Conservation (phyloP, 495 filamentous ascomycete genomes). For the Physcia stellaris region DNA sequence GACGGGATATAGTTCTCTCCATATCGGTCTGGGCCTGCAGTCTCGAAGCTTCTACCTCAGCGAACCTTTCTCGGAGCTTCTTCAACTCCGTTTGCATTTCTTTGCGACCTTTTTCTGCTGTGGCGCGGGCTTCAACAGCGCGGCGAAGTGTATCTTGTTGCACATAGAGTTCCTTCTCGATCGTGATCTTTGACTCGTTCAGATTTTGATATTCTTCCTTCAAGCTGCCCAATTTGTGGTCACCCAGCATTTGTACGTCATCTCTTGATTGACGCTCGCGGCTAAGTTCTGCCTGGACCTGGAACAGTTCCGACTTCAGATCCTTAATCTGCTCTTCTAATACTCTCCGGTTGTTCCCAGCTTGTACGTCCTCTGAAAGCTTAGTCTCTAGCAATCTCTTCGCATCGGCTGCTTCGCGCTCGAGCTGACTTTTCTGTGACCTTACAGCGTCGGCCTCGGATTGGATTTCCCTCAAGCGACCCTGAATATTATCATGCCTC, state of each 20-base stretch:
- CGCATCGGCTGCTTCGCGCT: slow-evolving; percentile 80
- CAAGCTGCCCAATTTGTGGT: slow-evolving; percentile 72
- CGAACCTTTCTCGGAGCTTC: slow-evolving; percentile 66
- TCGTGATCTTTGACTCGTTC: slow-evolving; percentile 90
- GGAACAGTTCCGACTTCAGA: slow-evolving; percentile 70
- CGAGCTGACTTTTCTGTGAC: slow-evolving; percentile 66
- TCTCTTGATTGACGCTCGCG: slow-evolving; percentile 90
- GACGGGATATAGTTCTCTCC: slow-evolving; percentile 63
- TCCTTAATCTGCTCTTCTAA: slow-evolving; percentile 80
- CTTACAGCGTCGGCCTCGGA: slow-evolving; percentile 78
- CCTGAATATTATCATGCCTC: slow-evolving; percentile 70
- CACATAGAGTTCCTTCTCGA: slow-evolving; percentile 97
- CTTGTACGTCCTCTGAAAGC: slow-evolving; percentile 78
- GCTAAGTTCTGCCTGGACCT: slow-evolving; percentile 77
- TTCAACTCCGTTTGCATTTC: slow-evolving; percentile 78
- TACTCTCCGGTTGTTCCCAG: slow-evolving; percentile 69
- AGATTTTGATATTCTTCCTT: slow-evolving; percentile 76
- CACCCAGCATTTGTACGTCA: slow-evolving; percentile 81
- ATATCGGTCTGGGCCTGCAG: slow-evolving; percentile 66
- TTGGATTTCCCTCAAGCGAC: slow-evolving; percentile 67
- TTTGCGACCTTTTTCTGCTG: slow-evolving; percentile 75
- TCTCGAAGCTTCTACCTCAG: slow-evolving; percentile 71
- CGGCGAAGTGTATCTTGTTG: slow-evolving; percentile 89
- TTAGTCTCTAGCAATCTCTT: slow-evolving; percentile 76
- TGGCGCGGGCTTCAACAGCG: slow-evolving; percentile 63